These are phyloP conservation scores for Pythium sp. DNA, from an alignment of 352 stramenopile species.

Conservation along the genomic window DNA sequence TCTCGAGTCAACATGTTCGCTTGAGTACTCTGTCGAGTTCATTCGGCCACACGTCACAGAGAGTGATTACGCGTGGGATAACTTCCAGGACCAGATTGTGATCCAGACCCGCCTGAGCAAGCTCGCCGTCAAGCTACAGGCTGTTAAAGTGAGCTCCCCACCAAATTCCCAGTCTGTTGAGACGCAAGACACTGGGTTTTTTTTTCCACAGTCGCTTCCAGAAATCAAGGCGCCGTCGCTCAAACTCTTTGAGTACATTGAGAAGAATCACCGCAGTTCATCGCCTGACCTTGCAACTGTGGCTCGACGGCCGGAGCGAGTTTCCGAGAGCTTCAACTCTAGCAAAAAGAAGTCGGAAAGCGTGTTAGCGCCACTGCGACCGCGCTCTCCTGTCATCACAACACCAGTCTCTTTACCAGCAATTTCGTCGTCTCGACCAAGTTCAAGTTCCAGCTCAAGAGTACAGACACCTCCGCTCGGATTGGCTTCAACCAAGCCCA, in stretches of 20 bases:
- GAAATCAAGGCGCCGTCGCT: constrained; percentile 44
- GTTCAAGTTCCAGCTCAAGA: constrained; percentile 5
- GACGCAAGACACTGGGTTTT: neutral
- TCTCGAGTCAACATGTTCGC: constrained; percentile 15
- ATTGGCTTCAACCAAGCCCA: neutral
- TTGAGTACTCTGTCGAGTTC: constrained; percentile 43
- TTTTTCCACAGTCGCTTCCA: constrained; percentile 28
- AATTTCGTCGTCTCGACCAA: constrained; percentile 11
- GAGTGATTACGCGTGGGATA: constrained; percentile 52
- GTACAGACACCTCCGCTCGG: constrained; percentile 7
- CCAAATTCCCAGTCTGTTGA: neutral
- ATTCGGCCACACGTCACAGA: constrained; percentile 26
- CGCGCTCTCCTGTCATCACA: neutral
- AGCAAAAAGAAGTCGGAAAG: constrained; percentile 22
- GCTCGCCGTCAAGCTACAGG: constrained; percentile 39
- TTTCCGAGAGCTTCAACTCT: constrained; percentile 38
- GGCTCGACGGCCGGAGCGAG: neutral
- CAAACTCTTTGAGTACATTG: constrained; percentile 56
- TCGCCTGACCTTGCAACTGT: neutral
- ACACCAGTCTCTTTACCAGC: constrained; percentile 1
- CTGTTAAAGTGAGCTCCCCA: constrained; percentile 20
- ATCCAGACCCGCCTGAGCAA: constrained; percentile 55
- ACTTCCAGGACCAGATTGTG: constrained; percentile 69
- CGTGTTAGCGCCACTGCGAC: constrained; percentile 17
- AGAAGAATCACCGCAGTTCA: constrained; percentile 14